phyloP scores from a whole-genome alignment of 2,329 filamentous ascomycete species.

The Ascochyta rabiei region DNA sequence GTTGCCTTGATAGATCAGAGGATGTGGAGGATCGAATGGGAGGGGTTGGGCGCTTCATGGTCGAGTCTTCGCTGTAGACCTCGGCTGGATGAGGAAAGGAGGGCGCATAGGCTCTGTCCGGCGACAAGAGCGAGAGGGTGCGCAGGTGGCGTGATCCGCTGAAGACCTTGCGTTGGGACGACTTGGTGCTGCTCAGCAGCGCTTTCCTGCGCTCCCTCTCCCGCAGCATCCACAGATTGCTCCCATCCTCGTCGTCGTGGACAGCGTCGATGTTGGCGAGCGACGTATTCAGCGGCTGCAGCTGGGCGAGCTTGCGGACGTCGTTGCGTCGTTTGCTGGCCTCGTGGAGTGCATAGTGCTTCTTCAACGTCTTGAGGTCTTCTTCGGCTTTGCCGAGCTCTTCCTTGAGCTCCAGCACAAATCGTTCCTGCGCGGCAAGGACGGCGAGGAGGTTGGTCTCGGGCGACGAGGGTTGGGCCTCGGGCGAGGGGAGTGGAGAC shows the following conservation, averaged over 20 bases:
- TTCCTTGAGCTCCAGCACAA: constrained; percentile 87
- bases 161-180: constrained; percentile 64
- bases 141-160: constrained; percentile 66
- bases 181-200: constrained; percentile 60
- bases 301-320: constrained; percentile 59
- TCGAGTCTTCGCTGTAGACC: constrained; percentile 38
- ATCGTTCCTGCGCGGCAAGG: constrained; percentile 88
- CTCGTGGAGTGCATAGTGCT: constrained; percentile 80
- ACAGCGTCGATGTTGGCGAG: constrained; percentile 40
- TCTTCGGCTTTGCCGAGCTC: constrained; percentile 83
- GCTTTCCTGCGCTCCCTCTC: constrained; percentile 79
- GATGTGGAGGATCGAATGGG: constrained; percentile 38
- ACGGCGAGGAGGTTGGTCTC: constrained; percentile 74
- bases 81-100: constrained; percentile 48
- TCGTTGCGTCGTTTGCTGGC: constrained; percentile 76
- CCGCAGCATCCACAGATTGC: constrained; percentile 52
- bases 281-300: constrained; percentile 59
- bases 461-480: constrained; percentile 31
- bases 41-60: constrained; percentile 18
- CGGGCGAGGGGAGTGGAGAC: constrained; percentile 37
- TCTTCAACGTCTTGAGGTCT: constrained; percentile 78
- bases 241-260: constrained; percentile 52
- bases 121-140: constrained; percentile 83
- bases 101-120: constrained; percentile 48
- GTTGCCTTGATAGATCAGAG: constrained; percentile 38